Conservation (phyloP, 305 asterid species). For the Caryopteris hybrid region DNA sequence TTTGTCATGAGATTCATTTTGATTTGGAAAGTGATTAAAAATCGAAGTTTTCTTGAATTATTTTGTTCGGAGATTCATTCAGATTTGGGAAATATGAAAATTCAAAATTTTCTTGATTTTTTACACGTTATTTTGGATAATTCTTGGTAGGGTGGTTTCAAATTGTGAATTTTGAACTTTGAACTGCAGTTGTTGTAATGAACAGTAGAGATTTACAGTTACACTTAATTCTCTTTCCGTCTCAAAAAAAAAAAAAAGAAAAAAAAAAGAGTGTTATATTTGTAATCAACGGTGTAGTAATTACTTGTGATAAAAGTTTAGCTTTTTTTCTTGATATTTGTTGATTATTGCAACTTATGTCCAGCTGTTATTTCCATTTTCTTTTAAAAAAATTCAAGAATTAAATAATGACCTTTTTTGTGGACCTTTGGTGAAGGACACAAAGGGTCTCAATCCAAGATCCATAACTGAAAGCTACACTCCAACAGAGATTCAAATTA, state of each 20-base stretch:
- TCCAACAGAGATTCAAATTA: slow-evolving; percentile 20
- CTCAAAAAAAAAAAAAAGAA: too few species aligned
- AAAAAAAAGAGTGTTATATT: too few species aligned
- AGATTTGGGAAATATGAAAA: too few species aligned
- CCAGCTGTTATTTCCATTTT: not conserved
- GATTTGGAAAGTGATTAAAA: not conserved
- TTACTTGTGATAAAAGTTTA: slow-evolving; percentile 12
- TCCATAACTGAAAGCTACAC: slow-evolving; percentile 48
- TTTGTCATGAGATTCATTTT: not conserved
- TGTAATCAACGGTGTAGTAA: too few species aligned
- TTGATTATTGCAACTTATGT: slow-evolving; percentile 10
- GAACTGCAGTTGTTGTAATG: not conserved
- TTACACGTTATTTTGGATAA: too few species aligned
- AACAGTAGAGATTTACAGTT: not conserved
- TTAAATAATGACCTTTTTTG: not conserved
- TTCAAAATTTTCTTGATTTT: too few species aligned
- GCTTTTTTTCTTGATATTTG: too few species aligned
- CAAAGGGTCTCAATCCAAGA: slow-evolving; percentile 27
- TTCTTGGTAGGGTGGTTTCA: not conserved
- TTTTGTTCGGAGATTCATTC: too few species aligned
- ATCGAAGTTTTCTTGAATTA: too few species aligned
- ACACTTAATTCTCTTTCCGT: too few species aligned
- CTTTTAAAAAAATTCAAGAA: not conserved
- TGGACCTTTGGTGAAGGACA: not conserved
- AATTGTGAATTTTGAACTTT: not conserved